Conservation (phyloP, 2,329 filamentous ascomycete species). For the Aquanectria penicillioides region DNA sequence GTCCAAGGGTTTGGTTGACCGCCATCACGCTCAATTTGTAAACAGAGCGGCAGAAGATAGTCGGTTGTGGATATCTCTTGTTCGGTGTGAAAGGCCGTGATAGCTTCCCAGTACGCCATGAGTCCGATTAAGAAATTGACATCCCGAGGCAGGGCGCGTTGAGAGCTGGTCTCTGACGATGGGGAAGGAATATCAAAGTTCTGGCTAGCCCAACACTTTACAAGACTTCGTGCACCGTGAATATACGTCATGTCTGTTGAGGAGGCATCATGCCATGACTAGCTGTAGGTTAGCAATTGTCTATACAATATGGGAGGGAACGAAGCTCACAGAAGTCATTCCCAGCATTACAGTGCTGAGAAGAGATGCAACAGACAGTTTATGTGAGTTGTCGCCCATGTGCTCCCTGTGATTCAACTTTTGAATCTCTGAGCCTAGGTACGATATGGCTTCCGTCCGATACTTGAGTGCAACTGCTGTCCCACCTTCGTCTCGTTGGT, state of each 20-base stretch:
- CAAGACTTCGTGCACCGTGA: not conserved
- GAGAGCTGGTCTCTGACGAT: not conserved
- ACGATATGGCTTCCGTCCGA: constrained; percentile 1
- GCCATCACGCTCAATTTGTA: not conserved
- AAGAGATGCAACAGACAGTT: not conserved
- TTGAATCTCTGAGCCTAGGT: not conserved
- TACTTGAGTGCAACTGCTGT: not conserved
- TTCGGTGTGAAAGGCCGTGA: not conserved
- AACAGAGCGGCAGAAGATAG: not conserved
- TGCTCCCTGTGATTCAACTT: not conserved
- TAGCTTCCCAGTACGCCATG: not conserved
- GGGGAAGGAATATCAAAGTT: not conserved
- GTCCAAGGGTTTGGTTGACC: not conserved
- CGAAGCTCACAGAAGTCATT: not conserved
- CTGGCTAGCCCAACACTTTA: not conserved
- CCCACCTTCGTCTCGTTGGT: not conserved
- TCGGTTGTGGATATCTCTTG: not conserved
- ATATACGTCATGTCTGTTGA: not conserved
- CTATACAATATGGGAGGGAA: not conserved
- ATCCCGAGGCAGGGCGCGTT: not conserved
- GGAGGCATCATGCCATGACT: not conserved
- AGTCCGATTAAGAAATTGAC: not conserved
- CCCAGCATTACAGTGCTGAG: not conserved
- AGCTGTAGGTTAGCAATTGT: not conserved
- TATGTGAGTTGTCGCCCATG: not conserved